Percentiles rank a stretch among this genome's conserved stretches.
Evolutionary conservation across 257 asterid genomes (phyloP).

Genomic region (Solanum ossicruentum): DNA sequence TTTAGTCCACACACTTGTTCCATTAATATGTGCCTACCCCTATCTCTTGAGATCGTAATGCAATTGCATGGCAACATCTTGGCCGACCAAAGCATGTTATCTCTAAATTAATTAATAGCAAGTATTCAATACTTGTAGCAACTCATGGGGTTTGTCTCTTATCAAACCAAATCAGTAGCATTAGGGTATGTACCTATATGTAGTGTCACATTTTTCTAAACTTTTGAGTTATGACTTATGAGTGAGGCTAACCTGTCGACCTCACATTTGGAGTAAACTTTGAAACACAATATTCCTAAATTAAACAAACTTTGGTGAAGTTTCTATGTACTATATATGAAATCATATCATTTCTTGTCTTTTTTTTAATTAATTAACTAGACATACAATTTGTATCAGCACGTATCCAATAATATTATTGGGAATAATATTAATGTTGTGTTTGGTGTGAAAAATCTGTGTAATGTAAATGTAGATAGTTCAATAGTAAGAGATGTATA

Average conservation of each 20-base stretch:
- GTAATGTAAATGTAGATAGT: too few relatives aligned
- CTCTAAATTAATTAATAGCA: not conserved
- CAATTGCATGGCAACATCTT: not conserved
- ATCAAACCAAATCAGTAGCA: not conserved
- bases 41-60: not conserved
- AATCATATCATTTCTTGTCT: not conserved
- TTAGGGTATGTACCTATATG: not conserved
- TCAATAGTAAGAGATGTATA: too few relatives aligned
- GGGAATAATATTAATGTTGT: too few relatives aligned
- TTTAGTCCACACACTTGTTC: not conserved
- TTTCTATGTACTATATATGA: not conserved
- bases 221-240: not conserved
- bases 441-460: too few relatives aligned
- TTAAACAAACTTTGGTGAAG: not conserved
- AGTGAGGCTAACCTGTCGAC: not conserved
- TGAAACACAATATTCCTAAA: not conserved
- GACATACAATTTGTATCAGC: too few relatives aligned
- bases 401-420: too few relatives aligned
- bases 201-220: not conserved
- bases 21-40: not conserved
- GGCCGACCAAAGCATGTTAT: not conserved
- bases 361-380: not conserved
- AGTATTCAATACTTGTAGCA: not conserved
- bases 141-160: not conserved
- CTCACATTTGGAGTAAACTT: not conserved